phyloP scores from a whole-genome alignment of 78 protist genomes.

The Dictyostelium intermedium region DNA sequence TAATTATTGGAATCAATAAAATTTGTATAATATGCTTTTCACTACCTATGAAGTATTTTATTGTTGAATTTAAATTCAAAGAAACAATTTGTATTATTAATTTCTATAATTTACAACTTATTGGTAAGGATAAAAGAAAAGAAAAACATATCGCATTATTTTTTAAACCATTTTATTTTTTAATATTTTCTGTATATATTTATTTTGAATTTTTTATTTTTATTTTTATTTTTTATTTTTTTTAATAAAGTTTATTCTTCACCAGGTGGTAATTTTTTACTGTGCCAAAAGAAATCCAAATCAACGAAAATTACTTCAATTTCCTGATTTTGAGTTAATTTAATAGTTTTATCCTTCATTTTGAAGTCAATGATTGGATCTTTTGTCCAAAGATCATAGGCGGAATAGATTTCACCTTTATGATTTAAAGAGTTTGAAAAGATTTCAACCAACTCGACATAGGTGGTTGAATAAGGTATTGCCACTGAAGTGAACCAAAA shows the following conservation, averaged over 20 bases:
- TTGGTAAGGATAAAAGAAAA: too few species aligned
- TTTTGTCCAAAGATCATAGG: conserved; percentile 8
- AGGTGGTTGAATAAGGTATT: conserved; percentile 16
- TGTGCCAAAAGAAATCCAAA: conserved; percentile 15
- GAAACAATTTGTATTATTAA: too few species aligned
- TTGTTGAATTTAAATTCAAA: too few species aligned
- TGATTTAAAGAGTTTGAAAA: background rate
- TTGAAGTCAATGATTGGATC: background rate
- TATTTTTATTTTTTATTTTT: background rate
- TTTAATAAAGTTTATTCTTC: background rate
- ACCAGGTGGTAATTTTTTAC: background rate
- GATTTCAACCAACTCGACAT: background rate
- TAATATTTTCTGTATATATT: too few species aligned
- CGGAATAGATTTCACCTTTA: conserved; percentile 35
- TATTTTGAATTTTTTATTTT: too few species aligned
- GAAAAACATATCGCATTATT: too few species aligned
- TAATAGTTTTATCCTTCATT: background rate
- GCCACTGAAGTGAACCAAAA: conserved; percentile 37
- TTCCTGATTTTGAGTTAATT: conserved; percentile 6
- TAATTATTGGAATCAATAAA: too few species aligned
- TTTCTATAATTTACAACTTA: too few species aligned
- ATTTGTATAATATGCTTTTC: too few species aligned
- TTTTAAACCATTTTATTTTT: too few species aligned
- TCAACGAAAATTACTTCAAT: conserved; percentile 38
- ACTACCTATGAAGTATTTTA: too few species aligned